Evolutionary conservation across 2,329 filamentous ascomycete genomes (phyloP), one percentile per base, ranked within the genome.

Genomic region (Hypoxylon sp.): DNA sequence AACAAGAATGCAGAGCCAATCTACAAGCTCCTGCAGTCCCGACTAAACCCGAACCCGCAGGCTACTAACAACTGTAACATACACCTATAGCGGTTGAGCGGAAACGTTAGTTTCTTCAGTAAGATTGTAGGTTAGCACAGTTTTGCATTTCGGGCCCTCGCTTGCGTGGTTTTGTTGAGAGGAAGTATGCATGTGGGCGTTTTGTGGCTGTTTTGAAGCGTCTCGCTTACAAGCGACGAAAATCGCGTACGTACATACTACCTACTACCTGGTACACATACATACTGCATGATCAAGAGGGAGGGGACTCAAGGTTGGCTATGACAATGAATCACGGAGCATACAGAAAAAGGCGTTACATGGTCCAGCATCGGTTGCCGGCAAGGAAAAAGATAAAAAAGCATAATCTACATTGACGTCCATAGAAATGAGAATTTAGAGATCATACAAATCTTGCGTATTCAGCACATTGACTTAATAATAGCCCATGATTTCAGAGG

Each of bases 41-140:
- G 1, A 62, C 71, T 17, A 82, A 83, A 69, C 82, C 83, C 0
- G 85, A 89, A 74, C 84, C 83, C n/a, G 84, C 87, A 4, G 87
- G 87, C 5, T 84, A 82, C 64, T 85, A 76, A 66, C 11, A 29
- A 22, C 19, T 35, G n/a, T 44, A 31, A 24, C 6, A 29, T 13
- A 19, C 13, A n/a, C n/a, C n/a, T 17, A 5, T 44, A 17, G 5
- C 19, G 3, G 10, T 42, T 2, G 33, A 50, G 35, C 17, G 14
- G 48, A 39, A 13, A 37, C n/a, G 37, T 8, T n/a, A 42, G 37
- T 14, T 17, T 42, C 5, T 5, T 4, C n/a, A 42, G n/a, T 42
- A 42, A 42, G n/a, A n/a, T 8, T 17, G 37, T 17, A 17, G n/a
- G n/a, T 42, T 9, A 19, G n/a, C 37, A 17, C 14, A 42, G 5